Evolutionary conservation across 2,329 filamentous ascomycete genomes (phyloP), one percentile per base, ranked within the genome.

Genomic region (Akanthomyces muscarius): DNA sequence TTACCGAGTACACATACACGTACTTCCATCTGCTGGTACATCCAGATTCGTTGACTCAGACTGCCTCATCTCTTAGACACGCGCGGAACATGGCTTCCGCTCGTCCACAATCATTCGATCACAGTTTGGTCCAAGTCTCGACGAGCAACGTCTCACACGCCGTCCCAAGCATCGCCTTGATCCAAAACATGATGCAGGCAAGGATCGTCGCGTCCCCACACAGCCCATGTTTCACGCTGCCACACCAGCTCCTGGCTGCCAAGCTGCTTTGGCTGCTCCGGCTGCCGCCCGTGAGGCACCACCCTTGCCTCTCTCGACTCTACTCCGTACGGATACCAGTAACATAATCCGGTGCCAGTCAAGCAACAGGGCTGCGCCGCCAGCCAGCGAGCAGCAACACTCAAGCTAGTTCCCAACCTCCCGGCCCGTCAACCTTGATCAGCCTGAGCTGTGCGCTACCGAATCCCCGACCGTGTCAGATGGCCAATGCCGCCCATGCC

Each of bases 151-250:
- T 58, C 45, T 25, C 44, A 30, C 21, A 60, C 33, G 36, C 50
- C 25, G 23, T 33, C n/a, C 10, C 44, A 6, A 36, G 36, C 25
- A 60, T 60, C 47, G 57, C 48, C 41, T 53, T 52, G 16, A 47
- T 53, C 48, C 58, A 61, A 61, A 53, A 61, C 58, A 47, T 45
- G 58, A 61, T 53, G 58, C 48, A 61, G 48, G 48, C 48, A 53
- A 23, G 48, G 58, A 61, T 61, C 58, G 41, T 53, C 50, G 4
- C 28, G 38, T 48, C 60, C 44, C 60, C 60, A 62, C 60, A 51
- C 60, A 62, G 38, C 60, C 51, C 42, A 45, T 50, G 60, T 62
- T 62, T 62, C 60, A 62, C 38, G 38, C 38, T 45, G 38, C 50
- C 58, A 59, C 48, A 61, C 57, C 48, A 53, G 13, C 48, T 60